Conservation (phyloP, 2,329 filamentous ascomycete species). For the Aureobasidium mangrovei region DNA sequence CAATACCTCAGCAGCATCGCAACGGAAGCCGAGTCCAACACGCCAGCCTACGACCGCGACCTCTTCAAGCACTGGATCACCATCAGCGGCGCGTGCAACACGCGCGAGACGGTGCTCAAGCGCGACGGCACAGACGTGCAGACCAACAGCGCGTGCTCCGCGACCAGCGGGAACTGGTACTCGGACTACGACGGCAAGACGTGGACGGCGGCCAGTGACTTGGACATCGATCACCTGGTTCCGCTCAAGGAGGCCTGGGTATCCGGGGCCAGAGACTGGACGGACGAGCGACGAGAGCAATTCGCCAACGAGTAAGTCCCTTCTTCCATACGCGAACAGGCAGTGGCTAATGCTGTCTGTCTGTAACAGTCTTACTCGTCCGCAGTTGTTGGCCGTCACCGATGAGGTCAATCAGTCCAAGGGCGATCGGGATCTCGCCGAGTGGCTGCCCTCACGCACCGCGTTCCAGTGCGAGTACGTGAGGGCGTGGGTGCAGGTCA, state of each 20-base stretch:
- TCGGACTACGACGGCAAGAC: constrained; percentile 65
- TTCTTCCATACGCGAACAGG: constrained; percentile 49
- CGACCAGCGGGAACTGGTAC: constrained; percentile 59
- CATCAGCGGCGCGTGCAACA: constrained; percentile 59
- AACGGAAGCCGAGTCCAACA: constrained; percentile 22
- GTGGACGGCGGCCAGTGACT: constrained; percentile 58
- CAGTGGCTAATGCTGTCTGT: background rate
- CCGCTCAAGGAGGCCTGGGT: constrained; percentile 70
- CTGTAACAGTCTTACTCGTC: constrained; percentile 26
- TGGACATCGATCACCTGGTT: constrained; percentile 80
- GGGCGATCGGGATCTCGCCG: constrained; percentile 63
- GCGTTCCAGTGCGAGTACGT: constrained; percentile 73
- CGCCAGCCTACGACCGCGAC: constrained; percentile 51
- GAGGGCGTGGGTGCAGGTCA: constrained; percentile 68
- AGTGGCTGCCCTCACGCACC: constrained; percentile 64
- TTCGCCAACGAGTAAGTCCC: constrained; percentile 50
- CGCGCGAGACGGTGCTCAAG: constrained; percentile 61
- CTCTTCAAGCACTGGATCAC: constrained; percentile 66
- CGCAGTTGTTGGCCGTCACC: constrained; percentile 72
- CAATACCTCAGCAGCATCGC: constrained; percentile 22
- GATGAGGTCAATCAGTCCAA: constrained; percentile 67
- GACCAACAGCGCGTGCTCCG: constrained; percentile 49
- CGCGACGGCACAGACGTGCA: constrained; percentile 61
- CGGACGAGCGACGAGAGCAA: constrained; percentile 52
- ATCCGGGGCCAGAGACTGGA: constrained; percentile 60